These are phyloP conservation scores for Drechmeria coniospora DNA, from an alignment of 2,329 filamentous ascomycete species.

Conservation along the genomic window DNA sequence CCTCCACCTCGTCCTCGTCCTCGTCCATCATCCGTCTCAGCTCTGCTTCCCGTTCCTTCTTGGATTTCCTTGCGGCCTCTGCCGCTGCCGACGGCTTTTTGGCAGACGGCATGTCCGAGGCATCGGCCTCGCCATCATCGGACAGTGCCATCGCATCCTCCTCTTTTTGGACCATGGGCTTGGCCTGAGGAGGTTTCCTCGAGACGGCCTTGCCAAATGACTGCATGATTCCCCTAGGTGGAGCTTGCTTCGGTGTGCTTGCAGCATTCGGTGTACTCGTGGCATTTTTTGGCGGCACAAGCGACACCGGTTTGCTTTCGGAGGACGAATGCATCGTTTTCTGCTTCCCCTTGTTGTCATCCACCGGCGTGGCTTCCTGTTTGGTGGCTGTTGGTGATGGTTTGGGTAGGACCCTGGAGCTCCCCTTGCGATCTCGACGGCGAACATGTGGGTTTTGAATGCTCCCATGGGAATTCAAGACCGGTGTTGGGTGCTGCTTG, in stretches of 20 bases:
- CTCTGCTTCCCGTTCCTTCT: conserved; percentile 22
- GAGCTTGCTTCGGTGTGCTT: conserved; percentile 37
- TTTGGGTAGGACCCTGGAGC: conserved; percentile 10
- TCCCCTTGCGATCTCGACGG: conserved; percentile 27
- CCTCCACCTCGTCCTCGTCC: conserved; percentile 44
- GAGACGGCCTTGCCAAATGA: conserved; percentile 54
- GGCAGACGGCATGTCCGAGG: conserved; percentile 15
- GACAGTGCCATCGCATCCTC: conserved; percentile 19
- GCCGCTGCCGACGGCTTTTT: conserved; percentile 11
- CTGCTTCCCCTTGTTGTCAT: conserved; percentile 14
- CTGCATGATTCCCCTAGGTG: conserved; percentile 53
- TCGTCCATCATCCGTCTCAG: conserved; percentile 32
- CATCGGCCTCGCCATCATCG: conserved; percentile 25
- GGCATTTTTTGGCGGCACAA: no score
- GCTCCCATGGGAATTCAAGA: conserved; percentile 50
- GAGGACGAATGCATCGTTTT: conserved; percentile 11
- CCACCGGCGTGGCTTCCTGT: no score
- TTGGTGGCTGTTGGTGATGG: conserved; percentile 13
- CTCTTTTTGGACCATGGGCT: conserved; percentile 18
- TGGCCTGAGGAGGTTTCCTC: conserved; percentile 29
- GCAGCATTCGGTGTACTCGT: conserved; percentile 14
- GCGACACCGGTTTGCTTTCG: no score
- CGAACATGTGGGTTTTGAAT: conserved; percentile 59
- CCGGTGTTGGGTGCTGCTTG: conserved; percentile 42
- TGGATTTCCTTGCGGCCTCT: conserved; percentile 13